A percentile compares a stretch with the other conserved stretches of the same genome.
Conservation (phyloP, 495 filamentous ascomycete species). For the Aspergillus indologenus region DNA sequence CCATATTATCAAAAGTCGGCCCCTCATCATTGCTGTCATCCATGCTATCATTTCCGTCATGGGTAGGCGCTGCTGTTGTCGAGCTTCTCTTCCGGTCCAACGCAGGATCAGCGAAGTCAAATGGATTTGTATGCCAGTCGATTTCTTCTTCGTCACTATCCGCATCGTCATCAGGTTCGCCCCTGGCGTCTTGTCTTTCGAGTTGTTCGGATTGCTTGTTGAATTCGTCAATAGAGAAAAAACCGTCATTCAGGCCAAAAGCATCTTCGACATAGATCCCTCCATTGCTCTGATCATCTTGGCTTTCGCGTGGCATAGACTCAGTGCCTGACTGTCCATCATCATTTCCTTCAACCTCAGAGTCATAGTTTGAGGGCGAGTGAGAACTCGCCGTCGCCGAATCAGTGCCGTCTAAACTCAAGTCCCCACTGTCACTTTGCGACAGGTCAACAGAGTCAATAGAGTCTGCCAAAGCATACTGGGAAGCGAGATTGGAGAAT, state of each 20-base stretch:
- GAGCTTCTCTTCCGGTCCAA: constrained; percentile 13
- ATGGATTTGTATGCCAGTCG: constrained; percentile 77
- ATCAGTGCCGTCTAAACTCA: constrained; percentile 33
- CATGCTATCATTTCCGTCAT: constrained; percentile 33
- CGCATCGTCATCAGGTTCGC: constrained; percentile 61
- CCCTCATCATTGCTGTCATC: constrained; percentile 66
- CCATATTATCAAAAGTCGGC: constrained; percentile 70
- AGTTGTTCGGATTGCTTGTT: constrained; percentile 86
- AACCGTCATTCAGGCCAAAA: constrained; percentile 84
- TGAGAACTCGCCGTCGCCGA: constrained; percentile 17
- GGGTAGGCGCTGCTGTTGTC: constrained; percentile 9
- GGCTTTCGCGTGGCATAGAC: constrained; percentile 20
- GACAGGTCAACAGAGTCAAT: constrained; percentile 38
- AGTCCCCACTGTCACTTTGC: constrained; percentile 36
- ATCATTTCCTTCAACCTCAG: constrained; percentile 10
- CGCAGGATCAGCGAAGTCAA: constrained; percentile 30
- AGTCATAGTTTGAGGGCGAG: constrained; percentile 10
- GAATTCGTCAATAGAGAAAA: constrained; percentile 98
- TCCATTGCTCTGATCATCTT: constrained; percentile 35
- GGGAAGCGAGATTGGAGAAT: constrained; percentile 26
- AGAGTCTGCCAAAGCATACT: constrained; percentile 39
- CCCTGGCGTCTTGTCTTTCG: constrained; percentile 74
- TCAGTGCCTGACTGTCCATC: constrained; percentile 22
- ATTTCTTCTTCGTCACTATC: constrained; percentile 76
- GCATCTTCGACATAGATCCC: constrained; percentile 54